Evolutionary conservation across 1,284 basidiomycete species (phyloP).

Genomic region (Leccinum solheimii): DNA sequence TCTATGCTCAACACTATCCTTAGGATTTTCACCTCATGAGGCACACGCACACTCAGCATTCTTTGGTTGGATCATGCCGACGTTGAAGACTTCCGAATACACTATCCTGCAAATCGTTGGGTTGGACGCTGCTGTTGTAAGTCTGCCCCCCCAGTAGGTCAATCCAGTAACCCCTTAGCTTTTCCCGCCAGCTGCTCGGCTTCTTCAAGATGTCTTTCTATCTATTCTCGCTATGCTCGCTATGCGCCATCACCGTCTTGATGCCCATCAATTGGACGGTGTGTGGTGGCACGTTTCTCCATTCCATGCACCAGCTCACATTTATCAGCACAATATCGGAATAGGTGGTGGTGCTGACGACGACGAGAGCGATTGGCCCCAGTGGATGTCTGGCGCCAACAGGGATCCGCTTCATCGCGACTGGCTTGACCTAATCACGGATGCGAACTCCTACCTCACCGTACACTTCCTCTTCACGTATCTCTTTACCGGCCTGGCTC

Average conservation of each 20-base stretch:
- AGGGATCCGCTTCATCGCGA: slow-evolving; percentile 46
- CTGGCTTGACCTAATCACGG: slow-evolving; percentile 83
- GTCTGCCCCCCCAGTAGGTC: slow-evolving; percentile 26
- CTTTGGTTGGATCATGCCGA: slow-evolving; percentile 96
- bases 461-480: slow-evolving; percentile 93
- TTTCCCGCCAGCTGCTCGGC: slow-evolving; percentile 70
- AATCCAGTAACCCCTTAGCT: neutral
- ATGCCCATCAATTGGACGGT: slow-evolving; percentile 92
- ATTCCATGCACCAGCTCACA: slow-evolving; percentile 14
- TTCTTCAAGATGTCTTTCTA: slow-evolving; percentile 96
- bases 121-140: slow-evolving; percentile 89
- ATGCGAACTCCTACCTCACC: slow-evolving; percentile 83
- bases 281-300: slow-evolving; percentile 22
- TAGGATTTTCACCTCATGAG: slow-evolving; percentile 88
- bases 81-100: slow-evolving; percentile 86
- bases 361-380: slow-evolving; percentile 52
- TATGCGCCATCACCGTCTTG: slow-evolving; percentile 76
- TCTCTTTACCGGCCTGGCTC: slow-evolving; percentile 83
- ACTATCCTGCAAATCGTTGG: slow-evolving; percentile 97
- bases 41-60: slow-evolving; percentile 81
- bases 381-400: slow-evolving; percentile 30
- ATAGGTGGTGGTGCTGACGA: slow-evolving; percentile 60
- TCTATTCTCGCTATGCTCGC: slow-evolving; percentile 83
- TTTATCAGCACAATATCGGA: slow-evolving; percentile 68
- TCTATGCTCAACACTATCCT: slow-evolving; percentile 2